Evolutionary conservation across 2,329 filamentous ascomycete species (phyloP).

Genomic region (Aspergillus flavus): DNA sequence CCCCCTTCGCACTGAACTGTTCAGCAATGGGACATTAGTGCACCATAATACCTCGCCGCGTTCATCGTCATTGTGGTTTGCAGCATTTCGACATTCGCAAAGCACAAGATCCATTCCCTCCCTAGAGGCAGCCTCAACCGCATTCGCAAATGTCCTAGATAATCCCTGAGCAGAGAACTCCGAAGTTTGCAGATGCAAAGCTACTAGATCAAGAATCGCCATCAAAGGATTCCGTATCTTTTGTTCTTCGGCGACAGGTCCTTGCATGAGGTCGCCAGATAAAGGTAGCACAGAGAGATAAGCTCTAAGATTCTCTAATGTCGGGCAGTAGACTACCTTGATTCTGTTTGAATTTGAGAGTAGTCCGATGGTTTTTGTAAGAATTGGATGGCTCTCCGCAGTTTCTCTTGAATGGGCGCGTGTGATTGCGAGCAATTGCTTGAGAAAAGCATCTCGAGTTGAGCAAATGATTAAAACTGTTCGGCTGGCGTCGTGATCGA

Average conservation of each 20-base stretch:
- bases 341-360: slow-evolving; percentile 70
- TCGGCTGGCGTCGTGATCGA: slow-evolving; percentile 58
- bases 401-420: slow-evolving; percentile 24
- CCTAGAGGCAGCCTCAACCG: slow-evolving; percentile 40
- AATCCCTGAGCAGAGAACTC: slow-evolving; percentile 54
- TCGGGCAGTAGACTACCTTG: slow-evolving; percentile 71
- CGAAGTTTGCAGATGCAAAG: slow-evolving; percentile 45
- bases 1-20: slow-evolving; percentile 53
- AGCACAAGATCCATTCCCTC: slow-evolving; percentile 38
- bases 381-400: slow-evolving; percentile 45
- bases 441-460: slow-evolving; percentile 65
- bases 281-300: slow-evolving; percentile 63
- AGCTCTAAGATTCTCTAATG: slow-evolving; percentile 75
- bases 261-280: neutral
- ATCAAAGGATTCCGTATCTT: slow-evolving; percentile 30
- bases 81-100: slow-evolving; percentile 43
- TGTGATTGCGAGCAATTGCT: slow-evolving; percentile 58
- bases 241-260: slow-evolving; percentile 1
- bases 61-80: slow-evolving; percentile 31
- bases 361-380: slow-evolving; percentile 68
- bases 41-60: slow-evolving; percentile 44
- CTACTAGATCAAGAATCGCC: slow-evolving; percentile 44
- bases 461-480: slow-evolving; percentile 74
- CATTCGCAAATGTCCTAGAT: slow-evolving; percentile 46
- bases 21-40: slow-evolving; percentile 64